Conservation (phyloP, 805 yeast species). For the Yamadazyma kitorensis region DNA sequence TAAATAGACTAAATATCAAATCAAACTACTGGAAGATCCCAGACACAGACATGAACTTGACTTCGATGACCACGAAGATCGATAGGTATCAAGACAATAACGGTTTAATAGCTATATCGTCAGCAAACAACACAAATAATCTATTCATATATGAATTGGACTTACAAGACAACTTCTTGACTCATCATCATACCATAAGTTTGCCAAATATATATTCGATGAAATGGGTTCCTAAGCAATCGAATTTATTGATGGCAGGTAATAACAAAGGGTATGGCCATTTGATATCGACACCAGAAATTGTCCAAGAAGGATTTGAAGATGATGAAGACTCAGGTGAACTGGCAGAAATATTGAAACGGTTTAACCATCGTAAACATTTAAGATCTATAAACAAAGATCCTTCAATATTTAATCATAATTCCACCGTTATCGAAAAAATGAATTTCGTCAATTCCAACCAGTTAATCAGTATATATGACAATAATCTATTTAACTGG, state of each 20-base stretch:
- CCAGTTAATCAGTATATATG: conserved; percentile 59
- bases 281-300: conserved; percentile 62
- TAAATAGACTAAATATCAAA: conserved; percentile 38
- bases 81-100: conserved; percentile 2
- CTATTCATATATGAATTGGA: conserved; percentile 51
- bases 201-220: conserved; percentile 53
- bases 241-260: conserved; percentile 59
- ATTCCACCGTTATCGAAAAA: conserved; percentile 24
- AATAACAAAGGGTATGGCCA: conserved; percentile 75
- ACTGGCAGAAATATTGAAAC: conserved; percentile 69
- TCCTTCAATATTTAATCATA: conserved; percentile 17
- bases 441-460: conserved; percentile 30
- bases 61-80: conserved; percentile 36
- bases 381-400: conserved; percentile 33
- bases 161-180: conserved; percentile 36
- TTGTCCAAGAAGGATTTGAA: conserved; percentile 10
- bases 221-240: conserved; percentile 48
- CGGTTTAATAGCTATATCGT: conserved; percentile 51
- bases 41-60: conserved; percentile 41
- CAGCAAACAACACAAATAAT: conserved; percentile 45
- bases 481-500: conserved; percentile 75
- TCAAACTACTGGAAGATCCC: conserved; percentile 47
- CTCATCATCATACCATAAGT: conserved; percentile 59
- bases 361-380: conserved; percentile 78
- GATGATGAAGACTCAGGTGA: no score